These are phyloP conservation scores for Nicotiana attenuata DNA, from an alignment of 257 asterid species.

Conservation along the genomic window DNA sequence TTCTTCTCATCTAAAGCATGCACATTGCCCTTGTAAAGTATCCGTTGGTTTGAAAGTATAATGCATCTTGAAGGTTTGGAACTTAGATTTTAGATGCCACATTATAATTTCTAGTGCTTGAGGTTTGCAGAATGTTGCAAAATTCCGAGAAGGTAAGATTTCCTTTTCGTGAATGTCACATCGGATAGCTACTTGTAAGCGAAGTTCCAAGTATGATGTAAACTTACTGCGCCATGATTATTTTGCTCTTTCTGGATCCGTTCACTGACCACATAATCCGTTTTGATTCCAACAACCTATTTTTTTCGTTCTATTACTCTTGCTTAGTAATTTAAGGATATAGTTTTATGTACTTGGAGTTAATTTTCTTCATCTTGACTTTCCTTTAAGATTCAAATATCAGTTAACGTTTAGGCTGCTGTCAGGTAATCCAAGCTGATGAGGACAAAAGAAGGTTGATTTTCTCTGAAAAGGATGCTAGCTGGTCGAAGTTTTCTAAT, in stretches of 20 bases:
- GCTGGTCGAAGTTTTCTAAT: slow-evolving; percentile 61
- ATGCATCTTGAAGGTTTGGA: no score
- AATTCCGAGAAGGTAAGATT: background rate
- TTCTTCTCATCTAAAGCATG: background rate
- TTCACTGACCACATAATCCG: background rate
- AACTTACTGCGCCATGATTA: background rate
- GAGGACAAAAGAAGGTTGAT: slow-evolving; percentile 66
- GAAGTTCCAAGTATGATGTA: background rate
- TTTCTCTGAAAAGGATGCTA: slow-evolving; percentile 87
- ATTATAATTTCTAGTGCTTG: background rate
- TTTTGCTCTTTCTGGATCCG: background rate
- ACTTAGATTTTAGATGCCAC: background rate
- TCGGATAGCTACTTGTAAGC: background rate
- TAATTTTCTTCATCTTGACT: background rate
- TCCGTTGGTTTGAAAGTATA: background rate
- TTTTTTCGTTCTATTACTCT: no score
- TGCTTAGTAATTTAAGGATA: background rate
- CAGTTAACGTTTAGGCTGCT: slow-evolving; percentile 11
- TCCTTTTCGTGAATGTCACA: background rate
- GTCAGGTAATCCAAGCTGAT: slow-evolving; percentile 78
- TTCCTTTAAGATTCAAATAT: background rate
- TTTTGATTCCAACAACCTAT: background rate
- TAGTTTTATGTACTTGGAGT: background rate
- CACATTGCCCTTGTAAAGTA: background rate
- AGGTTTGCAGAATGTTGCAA: background rate